Evolutionary conservation across 1,284 basidiomycete species (phyloP), one percentile per base, ranked within the genome.

Genomic region (Gymnopus androsaceus): DNA sequence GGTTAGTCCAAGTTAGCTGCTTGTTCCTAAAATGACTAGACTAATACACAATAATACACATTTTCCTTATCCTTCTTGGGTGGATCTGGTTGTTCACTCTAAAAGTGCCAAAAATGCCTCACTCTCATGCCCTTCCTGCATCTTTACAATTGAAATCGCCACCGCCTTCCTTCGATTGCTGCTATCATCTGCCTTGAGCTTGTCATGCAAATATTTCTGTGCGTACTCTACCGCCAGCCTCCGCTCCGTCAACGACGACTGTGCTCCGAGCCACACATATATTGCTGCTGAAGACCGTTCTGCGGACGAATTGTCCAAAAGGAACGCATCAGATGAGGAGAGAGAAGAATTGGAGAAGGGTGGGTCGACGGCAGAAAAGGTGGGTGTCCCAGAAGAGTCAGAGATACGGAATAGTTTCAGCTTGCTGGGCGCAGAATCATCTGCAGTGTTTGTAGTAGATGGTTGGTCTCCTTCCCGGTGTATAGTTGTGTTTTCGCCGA

Each of bases 251-350:
- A 77, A 62, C 17, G 78, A 78, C 27, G 81, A 76, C 8, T 72
- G 64, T 9, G 68, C 72, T 4, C 84, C 84, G 23, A 86, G 70
- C 84, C 84, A 86, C 15, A 82, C 72, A 61, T 82, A 85, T 28
- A 85, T 66, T 2, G 75, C 74, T 8, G 79, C 77, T 46, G 70
- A 50, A 68, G 67, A 51, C 73, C 70, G 25, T 75, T 57, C 64
- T 36, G 69, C 69, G 12, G 65, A 64, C 9, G 73, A 67, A 55
- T 69, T 59, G 59, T 84, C 80, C 34, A 84, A 62, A 21, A 84
- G 64, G 66, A 79, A 83, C 6, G 75, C 75, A 56, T 81, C 81
- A 6, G 71, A 64, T 3, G 82, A 75, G 14, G 70, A 71, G 17
- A 85, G 72, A 3, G 75, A 71, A 0, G 65, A 64, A 19, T 61